Percentiles rank a stretch among this genome's conserved stretches.
Conservation (phyloP, 1,139 yeast species). For the Yamadazyma kanchanaburiensis region DNA sequence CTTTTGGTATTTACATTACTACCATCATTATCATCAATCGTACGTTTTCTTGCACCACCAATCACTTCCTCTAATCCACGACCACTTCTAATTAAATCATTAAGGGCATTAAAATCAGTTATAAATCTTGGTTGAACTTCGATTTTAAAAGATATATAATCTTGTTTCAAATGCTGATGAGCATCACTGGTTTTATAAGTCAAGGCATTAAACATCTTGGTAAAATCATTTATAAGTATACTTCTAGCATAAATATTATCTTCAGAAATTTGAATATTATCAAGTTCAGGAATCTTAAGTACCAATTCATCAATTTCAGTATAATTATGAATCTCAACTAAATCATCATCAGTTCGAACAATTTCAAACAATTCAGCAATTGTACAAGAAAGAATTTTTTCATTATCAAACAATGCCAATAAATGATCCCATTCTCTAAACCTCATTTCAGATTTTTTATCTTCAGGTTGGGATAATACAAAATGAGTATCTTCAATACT, state of each 20-base stretch:
- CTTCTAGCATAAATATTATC: conserved; percentile 35
- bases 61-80: conserved; percentile 17
- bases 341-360: conserved; percentile 25
- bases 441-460: background rate
- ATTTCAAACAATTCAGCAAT: conserved; percentile 25
- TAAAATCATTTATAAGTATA: conserved; percentile 29
- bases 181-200: conserved; percentile 15
- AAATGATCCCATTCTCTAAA: conserved; percentile 12
- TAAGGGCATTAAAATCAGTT: conserved; percentile 25
- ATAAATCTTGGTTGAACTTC: conserved; percentile 30
- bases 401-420: conserved; percentile 23
- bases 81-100: conserved; percentile 21
- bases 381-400: conserved; percentile 13
- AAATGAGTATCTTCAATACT: conserved; percentile 22
- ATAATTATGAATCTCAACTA: conserved; percentile 24
- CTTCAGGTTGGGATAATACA: conserved; percentile 18
- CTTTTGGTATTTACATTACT: conserved; percentile 1
- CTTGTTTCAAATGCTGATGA: conserved; percentile 11
- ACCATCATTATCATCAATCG: conserved; percentile 1
- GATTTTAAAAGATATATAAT: conserved; percentile 21
- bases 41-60: background rate
- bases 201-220: conserved; percentile 26
- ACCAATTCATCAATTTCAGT: conserved; percentile 28
- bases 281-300: conserved; percentile 31
- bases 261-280: conserved; percentile 31